A percentile compares a stretch with the other conserved stretches of the same genome.
phyloP scores from a whole-genome alignment of 2,329 filamentous ascomycete genomes.

The Tolypocladium album region DNA sequence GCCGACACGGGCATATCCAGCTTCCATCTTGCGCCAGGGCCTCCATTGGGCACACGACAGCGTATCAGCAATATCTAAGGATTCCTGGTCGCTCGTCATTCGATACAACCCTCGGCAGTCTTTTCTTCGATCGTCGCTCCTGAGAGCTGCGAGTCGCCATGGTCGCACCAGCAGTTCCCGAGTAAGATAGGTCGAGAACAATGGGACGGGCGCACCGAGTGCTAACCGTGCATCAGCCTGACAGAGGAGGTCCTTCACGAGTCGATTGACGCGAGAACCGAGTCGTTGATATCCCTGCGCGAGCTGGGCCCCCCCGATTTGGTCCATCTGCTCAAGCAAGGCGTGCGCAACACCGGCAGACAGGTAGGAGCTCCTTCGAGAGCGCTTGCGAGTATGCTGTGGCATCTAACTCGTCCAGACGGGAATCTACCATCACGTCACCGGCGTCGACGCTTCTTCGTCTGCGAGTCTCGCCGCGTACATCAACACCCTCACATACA shows the following conservation, averaged over 20 bases:
- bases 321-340: constrained; percentile 81
- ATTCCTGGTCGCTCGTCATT: neutral
- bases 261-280: constrained; percentile 84
- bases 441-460: constrained; percentile 91
- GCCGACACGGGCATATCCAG: neutral
- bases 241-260: constrained; percentile 90
- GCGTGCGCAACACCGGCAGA: constrained; percentile 44
- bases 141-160: constrained; percentile 33
- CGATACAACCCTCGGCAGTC: neutral
- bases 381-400: neutral
- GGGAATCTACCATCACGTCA: constrained; percentile 96
- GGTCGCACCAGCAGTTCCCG: constrained; percentile 66
- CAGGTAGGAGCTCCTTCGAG: constrained; percentile 28
- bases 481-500: constrained; percentile 94
- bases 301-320: constrained; percentile 94
- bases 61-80: neutral
- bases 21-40: neutral
- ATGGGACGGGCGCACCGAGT: neutral
- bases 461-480: constrained; percentile 95
- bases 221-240: constrained; percentile 47
- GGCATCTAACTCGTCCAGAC: constrained; percentile 39
- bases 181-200: constrained; percentile 37
- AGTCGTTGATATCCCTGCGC: constrained; percentile 72
- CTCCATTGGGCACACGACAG: neutral
- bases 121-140: neutral